Evolutionary conservation across 2,329 filamentous ascomycete genomes (phyloP).

Genomic region (Neurospora crassa): DNA sequence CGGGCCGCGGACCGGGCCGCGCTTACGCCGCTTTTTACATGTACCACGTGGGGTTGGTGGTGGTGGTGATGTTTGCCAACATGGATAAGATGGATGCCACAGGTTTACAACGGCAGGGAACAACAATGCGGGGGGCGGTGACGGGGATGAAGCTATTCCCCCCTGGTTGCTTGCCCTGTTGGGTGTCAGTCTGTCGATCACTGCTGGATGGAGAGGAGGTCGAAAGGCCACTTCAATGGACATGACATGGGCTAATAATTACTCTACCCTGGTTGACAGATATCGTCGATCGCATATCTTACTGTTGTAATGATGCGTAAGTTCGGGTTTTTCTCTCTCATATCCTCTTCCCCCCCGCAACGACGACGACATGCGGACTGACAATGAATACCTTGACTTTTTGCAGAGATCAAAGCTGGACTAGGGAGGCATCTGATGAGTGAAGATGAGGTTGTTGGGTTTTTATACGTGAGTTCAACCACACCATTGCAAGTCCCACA

Average conservation of each 20-base stretch:
- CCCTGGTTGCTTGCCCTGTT: background rate
- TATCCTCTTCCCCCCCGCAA: background rate
- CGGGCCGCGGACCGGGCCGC: background rate
- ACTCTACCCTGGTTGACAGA: slow-evolving; percentile 2
- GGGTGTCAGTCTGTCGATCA: background rate
- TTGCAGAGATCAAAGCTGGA: slow-evolving; percentile 16
- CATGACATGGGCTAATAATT: background rate
- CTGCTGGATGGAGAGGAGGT: background rate
- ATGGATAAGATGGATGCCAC: no score
- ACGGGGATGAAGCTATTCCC: slow-evolving; percentile 1
- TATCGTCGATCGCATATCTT: slow-evolving; percentile 13
- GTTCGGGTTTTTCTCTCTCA: background rate
- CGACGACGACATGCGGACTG: background rate
- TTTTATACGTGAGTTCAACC: slow-evolving; percentile 3
- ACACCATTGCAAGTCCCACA: no score
- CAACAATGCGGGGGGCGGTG: background rate
- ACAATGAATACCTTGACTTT: background rate
- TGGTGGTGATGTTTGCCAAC: background rate
- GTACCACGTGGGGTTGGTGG: background rate
- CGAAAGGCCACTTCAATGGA: background rate
- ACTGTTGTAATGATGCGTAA: slow-evolving; percentile 12
- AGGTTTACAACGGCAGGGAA: background rate
- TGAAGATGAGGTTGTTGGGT: slow-evolving; percentile 7
- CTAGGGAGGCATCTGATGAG: slow-evolving; percentile 7
- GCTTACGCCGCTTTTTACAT: background rate